These are phyloP conservation scores for Wickerhamiella infanticola DNA, from an alignment of 1,139 yeast genomes.

Conservation along the genomic window DNA sequence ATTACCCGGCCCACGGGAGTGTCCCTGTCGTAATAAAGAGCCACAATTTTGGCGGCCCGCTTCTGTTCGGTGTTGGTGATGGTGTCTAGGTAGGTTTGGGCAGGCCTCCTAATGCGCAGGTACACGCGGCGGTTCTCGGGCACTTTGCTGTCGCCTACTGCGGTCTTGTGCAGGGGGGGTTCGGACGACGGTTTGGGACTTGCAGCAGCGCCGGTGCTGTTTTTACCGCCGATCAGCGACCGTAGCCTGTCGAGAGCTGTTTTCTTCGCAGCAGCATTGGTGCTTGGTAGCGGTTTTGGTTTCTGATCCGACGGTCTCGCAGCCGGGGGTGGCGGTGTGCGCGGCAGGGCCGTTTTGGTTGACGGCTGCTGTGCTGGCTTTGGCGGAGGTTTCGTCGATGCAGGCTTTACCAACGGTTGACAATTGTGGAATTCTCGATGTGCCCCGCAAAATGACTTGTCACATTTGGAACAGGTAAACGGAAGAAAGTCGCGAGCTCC, in stretches of 20 bases:
- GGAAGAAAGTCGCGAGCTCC: slow-evolving; percentile 43
- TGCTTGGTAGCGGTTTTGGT: slow-evolving; percentile 1
- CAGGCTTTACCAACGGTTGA: slow-evolving; percentile 2
- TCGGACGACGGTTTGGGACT: neutral
- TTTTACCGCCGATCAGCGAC: neutral
- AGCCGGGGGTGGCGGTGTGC: neutral
- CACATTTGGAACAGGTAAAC: slow-evolving; percentile 38
- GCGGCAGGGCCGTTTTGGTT: neutral
- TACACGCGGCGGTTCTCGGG: slow-evolving; percentile 43
- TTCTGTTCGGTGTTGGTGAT: slow-evolving; percentile 20
- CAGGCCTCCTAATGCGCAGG: slow-evolving; percentile 33
- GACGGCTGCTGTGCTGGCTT: slow-evolving; percentile 2
- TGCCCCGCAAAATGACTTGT: slow-evolving; percentile 32
- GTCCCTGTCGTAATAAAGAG: slow-evolving; percentile 39
- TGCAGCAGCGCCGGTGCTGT: neutral
- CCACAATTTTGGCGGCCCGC: slow-evolving; percentile 21
- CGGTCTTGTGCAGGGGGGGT: slow-evolving; percentile 18
- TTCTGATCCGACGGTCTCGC: neutral
- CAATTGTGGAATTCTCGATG: slow-evolving; percentile 40
- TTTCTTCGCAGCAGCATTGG: slow-evolving; percentile 4
- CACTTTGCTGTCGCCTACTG: slow-evolving; percentile 55
- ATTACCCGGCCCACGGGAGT: slow-evolving; percentile 72
- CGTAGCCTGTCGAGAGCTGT: slow-evolving; percentile 5
- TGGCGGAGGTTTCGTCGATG: slow-evolving; percentile 1
- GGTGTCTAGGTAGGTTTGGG: slow-evolving; percentile 29